Conservation (phyloP, 2,329 filamentous ascomycete genomes). For the Bimuria novae-zelandiae region DNA sequence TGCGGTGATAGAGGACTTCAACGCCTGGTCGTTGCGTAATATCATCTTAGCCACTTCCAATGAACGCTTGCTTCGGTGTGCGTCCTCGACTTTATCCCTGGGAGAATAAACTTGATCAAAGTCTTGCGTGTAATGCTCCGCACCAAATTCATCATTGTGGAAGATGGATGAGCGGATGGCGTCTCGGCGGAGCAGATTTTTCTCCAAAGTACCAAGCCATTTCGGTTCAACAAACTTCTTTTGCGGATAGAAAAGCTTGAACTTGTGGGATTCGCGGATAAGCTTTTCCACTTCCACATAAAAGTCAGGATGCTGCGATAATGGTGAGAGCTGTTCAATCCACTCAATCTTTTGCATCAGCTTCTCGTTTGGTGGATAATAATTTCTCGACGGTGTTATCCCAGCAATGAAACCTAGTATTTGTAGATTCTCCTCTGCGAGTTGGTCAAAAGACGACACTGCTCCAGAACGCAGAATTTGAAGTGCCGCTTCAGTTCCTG, state of each 20-base stretch:
- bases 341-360: slow-evolving; percentile 53
- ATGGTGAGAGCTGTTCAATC: slow-evolving; percentile 45
- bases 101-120: slow-evolving; percentile 30
- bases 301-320: slow-evolving; percentile 40
- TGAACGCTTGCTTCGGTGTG: slow-evolving; percentile 16
- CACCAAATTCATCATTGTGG: slow-evolving; percentile 37
- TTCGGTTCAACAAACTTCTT: background rate
- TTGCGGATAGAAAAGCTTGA: slow-evolving; percentile 20
- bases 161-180: slow-evolving; percentile 36
- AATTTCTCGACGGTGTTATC: slow-evolving; percentile 45
- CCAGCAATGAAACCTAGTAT: slow-evolving; percentile 32
- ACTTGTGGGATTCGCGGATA: slow-evolving; percentile 25
- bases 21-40: slow-evolving; percentile 15
- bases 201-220: background rate
- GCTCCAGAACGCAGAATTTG: slow-evolving; percentile 55
- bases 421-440: slow-evolving; percentile 30
- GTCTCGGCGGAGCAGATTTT: slow-evolving; percentile 33
- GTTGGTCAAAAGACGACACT: slow-evolving; percentile 52
- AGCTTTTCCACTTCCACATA: slow-evolving; percentile 25
- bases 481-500: slow-evolving; percentile 61
- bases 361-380: slow-evolving; percentile 50
- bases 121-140: slow-evolving; percentile 26
- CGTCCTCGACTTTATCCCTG: slow-evolving; percentile 14
- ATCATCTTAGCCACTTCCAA: slow-evolving; percentile 23
- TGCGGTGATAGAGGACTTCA: slow-evolving; percentile 13